Evolutionary conservation across 2,329 filamentous ascomycete genomes (phyloP).

Genomic region (Epichloe uncinata): DNA sequence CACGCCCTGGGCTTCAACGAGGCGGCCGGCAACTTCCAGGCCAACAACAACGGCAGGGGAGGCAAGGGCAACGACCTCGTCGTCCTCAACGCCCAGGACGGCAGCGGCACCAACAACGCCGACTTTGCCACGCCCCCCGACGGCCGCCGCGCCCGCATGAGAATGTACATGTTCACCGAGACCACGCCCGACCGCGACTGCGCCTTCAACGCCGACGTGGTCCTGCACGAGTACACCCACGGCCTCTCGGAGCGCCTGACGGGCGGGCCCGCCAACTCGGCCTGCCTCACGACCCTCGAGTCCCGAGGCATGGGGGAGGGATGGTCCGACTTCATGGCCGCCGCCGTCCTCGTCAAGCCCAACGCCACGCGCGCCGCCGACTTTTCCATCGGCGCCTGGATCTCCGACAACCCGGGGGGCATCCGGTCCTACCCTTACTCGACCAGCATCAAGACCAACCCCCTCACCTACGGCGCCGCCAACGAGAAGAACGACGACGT

Average conservation of each 20-base stretch:
- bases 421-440: slow-evolving; percentile 39
- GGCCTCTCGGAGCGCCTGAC: slow-evolving; percentile 30
- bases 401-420: slow-evolving; percentile 29
- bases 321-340: slow-evolving; percentile 44
- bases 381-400: slow-evolving; percentile 38
- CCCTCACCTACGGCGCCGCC: slow-evolving; percentile 33
- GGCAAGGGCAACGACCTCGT: no score
- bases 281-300: slow-evolving; percentile 33
- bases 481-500: slow-evolving; percentile 24
- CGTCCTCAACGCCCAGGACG: no score
- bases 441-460: slow-evolving; percentile 35
- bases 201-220: slow-evolving; percentile 44
- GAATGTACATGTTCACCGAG: slow-evolving; percentile 43
- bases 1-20: slow-evolving; percentile 45
- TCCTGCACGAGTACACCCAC: slow-evolving; percentile 47
- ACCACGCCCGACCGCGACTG: slow-evolving; percentile 37
- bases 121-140: no score
- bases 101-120: no score
- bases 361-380: slow-evolving; percentile 30
- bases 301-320: slow-evolving; percentile 43
- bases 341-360: slow-evolving; percentile 32
- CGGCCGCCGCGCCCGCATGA: not conserved
- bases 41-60: slow-evolving; percentile 23
- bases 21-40: slow-evolving; percentile 45
- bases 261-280: slow-evolving; percentile 30